Percentiles rank a stretch among this genome's conserved stretches.
Evolutionary conservation across 345 rosid genomes (phyloP).

Genomic region (Anastatica hierochuntica): DNA sequence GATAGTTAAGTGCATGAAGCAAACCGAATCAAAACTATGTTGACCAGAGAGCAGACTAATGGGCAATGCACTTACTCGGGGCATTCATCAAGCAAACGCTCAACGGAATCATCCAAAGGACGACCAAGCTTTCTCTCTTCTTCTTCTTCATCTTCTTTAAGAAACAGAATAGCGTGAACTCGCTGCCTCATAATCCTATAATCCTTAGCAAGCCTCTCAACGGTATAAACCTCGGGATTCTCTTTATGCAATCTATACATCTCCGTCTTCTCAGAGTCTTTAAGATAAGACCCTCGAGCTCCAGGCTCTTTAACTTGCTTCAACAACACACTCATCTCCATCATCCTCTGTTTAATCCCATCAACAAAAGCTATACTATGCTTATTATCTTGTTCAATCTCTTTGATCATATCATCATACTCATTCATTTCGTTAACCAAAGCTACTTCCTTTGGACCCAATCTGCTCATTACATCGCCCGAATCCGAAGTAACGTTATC

Average conservation of each 20-base stretch:
- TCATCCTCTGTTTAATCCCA: conserved; percentile 46
- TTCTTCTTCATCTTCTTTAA: conserved; percentile 83
- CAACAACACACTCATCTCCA: conserved; percentile 43
- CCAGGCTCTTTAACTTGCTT: conserved; percentile 90
- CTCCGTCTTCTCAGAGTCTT: conserved; percentile 92
- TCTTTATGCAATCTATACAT: conserved; percentile 84
- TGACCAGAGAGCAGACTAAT: too few relatives aligned
- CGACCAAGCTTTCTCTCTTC: conserved; percentile 81
- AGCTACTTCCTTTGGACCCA: conserved; percentile 18
- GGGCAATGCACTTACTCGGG: conserved; percentile 94
- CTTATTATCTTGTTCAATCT: conserved; percentile 37
- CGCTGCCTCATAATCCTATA: conserved; percentile 94
- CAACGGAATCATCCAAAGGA: conserved; percentile 85
- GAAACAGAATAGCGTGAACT: conserved; percentile 92
- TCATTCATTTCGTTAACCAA: conserved; percentile 37
- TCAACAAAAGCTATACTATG: conserved; percentile 43
- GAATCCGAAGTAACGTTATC: too few relatives aligned
- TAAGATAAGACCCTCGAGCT: conserved; percentile 75
- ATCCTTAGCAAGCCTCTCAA: conserved; percentile 83
- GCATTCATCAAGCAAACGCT: conserved; percentile 71
- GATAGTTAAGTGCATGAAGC: background rate
- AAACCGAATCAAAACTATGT: too few relatives aligned
- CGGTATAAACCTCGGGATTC: conserved; percentile 69
- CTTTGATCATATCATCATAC: conserved; percentile 35
- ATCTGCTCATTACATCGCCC: conserved; percentile 21